These are phyloP conservation scores for Scedosporium aurantiacum DNA, from an alignment of 2,329 filamentous ascomycete genomes.

Conservation along the genomic window DNA sequence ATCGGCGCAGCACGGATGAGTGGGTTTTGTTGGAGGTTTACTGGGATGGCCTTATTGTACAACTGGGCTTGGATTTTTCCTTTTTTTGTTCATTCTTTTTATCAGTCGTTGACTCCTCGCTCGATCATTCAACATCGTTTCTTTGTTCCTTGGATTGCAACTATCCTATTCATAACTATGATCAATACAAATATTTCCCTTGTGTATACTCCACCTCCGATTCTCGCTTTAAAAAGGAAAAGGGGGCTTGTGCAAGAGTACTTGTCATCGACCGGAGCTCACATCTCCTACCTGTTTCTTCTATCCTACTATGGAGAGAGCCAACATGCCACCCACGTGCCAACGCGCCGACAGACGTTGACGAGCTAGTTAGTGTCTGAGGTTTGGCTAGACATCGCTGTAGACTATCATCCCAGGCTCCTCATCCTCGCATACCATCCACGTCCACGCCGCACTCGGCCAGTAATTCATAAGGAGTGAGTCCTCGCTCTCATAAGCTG, in stretches of 20 bases:
- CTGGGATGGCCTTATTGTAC: not conserved
- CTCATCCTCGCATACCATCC: constrained; percentile 22
- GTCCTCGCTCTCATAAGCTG: constrained; percentile 22
- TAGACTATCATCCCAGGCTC: constrained; percentile 24
- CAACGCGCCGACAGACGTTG: no score
- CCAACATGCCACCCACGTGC: no score
- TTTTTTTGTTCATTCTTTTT: not conserved
- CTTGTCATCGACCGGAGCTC: no score
- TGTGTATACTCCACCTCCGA: not conserved
- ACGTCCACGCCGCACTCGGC: constrained; percentile 26
- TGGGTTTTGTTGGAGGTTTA: not conserved
- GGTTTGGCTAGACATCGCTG: constrained; percentile 22
- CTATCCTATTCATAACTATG: not conserved
- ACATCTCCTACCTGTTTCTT: no score
- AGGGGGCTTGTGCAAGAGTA: no score
- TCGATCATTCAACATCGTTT: not conserved
- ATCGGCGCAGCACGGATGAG: constrained; percentile 3
- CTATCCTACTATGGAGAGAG: no score
- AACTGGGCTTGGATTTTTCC: not conserved
- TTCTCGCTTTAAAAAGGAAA: no score
- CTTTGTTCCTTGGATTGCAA: not conserved
- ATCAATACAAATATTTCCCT: not conserved
- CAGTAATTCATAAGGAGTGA: constrained; percentile 23
- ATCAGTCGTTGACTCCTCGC: not conserved
- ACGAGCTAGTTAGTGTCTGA: no score